Evolutionary conservation across 352 stramenopile genomes (phyloP).

Genomic region (Phytophthora melonis): DNA sequence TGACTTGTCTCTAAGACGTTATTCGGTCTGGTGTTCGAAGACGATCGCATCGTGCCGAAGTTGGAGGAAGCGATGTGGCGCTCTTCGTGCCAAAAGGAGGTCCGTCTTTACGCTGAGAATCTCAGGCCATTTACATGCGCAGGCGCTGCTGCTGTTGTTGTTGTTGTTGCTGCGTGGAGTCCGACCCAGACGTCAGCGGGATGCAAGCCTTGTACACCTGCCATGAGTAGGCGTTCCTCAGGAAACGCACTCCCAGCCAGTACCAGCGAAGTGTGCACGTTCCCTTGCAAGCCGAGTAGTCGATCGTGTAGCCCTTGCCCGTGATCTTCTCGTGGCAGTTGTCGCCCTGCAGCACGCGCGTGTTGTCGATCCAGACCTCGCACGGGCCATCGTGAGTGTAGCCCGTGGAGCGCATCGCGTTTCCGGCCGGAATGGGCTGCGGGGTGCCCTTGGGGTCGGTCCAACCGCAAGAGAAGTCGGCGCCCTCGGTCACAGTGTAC

Average conservation of each 20-base stretch:
- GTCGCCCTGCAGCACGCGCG: slow-evolving; percentile 25
- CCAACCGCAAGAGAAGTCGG: slow-evolving; percentile 43
- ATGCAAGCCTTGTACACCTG: slow-evolving; percentile 56
- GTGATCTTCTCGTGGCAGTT: slow-evolving; percentile 39
- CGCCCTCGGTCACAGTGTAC: slow-evolving; percentile 37
- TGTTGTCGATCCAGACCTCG: slow-evolving; percentile 52
- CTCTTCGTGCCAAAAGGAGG: no score
- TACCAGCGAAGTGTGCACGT: slow-evolving; percentile 13
- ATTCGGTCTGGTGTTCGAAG: no score
- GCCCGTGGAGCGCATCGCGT: slow-evolving; percentile 43
- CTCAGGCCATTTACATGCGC: neutral
- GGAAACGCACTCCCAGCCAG: neutral
- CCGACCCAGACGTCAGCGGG: slow-evolving; percentile 15
- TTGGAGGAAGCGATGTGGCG: no score
- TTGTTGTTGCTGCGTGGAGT: neutral
- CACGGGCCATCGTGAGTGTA: slow-evolving; percentile 57
- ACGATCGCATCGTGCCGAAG: no score
- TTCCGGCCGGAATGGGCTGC: slow-evolving; percentile 46
- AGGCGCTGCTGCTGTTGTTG: neutral
- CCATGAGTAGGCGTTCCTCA: neutral
- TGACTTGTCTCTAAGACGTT: no score
- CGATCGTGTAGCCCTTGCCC: slow-evolving; percentile 30
- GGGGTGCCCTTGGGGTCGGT: slow-evolving; percentile 31
- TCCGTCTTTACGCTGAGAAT: no score
- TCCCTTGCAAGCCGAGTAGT: slow-evolving; percentile 20